Percentiles rank a stretch among this genome's conserved stretches.
Evolutionary conservation across 192 early-diverging fungal genomes (phyloP).

Genomic region (Spizellomyces sp.): DNA sequence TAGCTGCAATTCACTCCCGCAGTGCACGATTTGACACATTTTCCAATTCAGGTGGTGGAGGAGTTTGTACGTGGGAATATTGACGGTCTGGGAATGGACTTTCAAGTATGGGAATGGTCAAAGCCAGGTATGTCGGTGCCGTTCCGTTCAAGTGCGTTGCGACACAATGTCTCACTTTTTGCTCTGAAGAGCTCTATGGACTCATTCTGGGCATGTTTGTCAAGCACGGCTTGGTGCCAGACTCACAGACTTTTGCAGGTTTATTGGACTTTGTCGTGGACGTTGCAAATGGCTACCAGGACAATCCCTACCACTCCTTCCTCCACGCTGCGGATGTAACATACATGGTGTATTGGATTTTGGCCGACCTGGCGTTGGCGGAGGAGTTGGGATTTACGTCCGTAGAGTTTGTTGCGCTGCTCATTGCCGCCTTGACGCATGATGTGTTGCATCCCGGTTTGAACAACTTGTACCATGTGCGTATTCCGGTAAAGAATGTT

Average conservation of each 20-base stretch:
- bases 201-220: conserved; percentile 80
- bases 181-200: conserved; percentile 72
- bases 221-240: conserved; percentile 61
- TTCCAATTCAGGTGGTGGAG: conserved; percentile 21
- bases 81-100: conserved; percentile 41
- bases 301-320: conserved; percentile 92
- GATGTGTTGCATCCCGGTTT: conserved; percentile 87
- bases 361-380: conserved; percentile 67
- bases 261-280: conserved; percentile 86
- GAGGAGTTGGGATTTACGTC: conserved; percentile 61
- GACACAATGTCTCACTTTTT: neutral
- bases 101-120: conserved; percentile 43
- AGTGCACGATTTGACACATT: neutral
- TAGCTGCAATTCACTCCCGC: neutral
- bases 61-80: conserved; percentile 26
- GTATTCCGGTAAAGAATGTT: neutral
- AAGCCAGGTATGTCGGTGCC: conserved; percentile 21
- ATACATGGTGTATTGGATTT: conserved; percentile 77
- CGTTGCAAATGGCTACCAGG: conserved; percentile 77
- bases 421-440: conserved; percentile 87
- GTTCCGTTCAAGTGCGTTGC: neutral
- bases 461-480: conserved; percentile 77
- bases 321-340: conserved; percentile 91
- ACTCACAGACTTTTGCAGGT: conserved; percentile 59
- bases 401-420: conserved; percentile 71